phyloP scores from a whole-genome alignment of 2,329 filamentous ascomycete genomes.

The Colletotrichum endophyticum region DNA sequence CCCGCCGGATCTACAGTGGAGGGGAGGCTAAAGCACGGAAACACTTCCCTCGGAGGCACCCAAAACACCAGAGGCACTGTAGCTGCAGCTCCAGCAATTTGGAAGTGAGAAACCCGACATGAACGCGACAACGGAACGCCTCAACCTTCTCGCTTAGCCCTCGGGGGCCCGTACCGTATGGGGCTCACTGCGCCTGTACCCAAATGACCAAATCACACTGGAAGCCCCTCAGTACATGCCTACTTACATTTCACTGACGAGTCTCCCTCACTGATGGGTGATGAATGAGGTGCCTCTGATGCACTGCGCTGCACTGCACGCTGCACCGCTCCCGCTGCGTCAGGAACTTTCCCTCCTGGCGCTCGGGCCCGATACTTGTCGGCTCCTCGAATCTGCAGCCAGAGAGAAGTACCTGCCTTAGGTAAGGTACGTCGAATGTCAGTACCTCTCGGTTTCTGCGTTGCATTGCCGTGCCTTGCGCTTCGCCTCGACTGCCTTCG shows the following conservation, averaged over 20 bases:
- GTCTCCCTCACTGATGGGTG: background rate
- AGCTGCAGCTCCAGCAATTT: background rate
- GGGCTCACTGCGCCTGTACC: background rate
- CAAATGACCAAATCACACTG: background rate
- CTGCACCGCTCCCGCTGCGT: background rate
- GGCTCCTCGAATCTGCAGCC: background rate
- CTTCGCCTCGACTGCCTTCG: background rate
- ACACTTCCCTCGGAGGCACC: background rate
- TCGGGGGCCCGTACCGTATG: background rate
- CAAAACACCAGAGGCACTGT: background rate
- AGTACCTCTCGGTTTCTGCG: background rate
- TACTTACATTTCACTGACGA: background rate
- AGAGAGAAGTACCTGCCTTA: conserved; percentile 1
- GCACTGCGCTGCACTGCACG: background rate
- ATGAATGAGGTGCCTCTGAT: background rate
- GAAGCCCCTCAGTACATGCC: background rate
- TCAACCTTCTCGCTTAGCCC: background rate
- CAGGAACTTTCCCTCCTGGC: background rate
- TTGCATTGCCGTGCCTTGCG: background rate
- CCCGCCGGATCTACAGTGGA: conserved; percentile 11
- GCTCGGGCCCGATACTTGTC: background rate
- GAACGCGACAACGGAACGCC: background rate
- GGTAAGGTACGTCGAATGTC: background rate
- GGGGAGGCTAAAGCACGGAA: conserved; percentile 15
- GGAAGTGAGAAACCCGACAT: background rate